phyloP scores from a whole-genome alignment of 192 early-diverging fungal species.

The Chytriomyces hyalinus region DNA sequence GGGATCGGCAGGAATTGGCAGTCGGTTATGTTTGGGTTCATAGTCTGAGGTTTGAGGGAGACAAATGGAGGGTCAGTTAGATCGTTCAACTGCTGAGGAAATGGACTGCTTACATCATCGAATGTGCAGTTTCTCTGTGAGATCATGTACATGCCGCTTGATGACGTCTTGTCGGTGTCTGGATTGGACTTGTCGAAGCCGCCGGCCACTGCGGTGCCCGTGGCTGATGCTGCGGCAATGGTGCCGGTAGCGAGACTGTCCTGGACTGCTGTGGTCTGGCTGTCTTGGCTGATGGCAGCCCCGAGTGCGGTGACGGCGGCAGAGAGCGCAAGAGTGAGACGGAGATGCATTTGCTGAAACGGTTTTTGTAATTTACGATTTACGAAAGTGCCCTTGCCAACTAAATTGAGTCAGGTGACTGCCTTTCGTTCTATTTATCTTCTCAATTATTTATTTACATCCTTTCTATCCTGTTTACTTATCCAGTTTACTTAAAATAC shows the following conservation, averaged over 20 bases:
- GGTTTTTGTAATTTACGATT: too few relatives aligned
- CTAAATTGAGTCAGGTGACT: too few relatives aligned
- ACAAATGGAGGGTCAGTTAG: too few relatives aligned
- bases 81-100: background rate
- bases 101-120: background rate
- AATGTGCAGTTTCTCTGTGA: background rate
- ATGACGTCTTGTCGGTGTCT: background rate
- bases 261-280: background rate
- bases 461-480: background rate
- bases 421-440: too few relatives aligned
- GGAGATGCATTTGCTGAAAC: background rate
- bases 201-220: background rate
- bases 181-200: background rate
- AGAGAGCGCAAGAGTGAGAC: background rate
- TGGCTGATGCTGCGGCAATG: background rate
- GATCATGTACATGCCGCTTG: constrained; percentile 2
- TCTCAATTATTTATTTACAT: background rate
- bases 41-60: background rate
- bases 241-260: background rate
- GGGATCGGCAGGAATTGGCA: background rate
- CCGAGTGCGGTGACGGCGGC: background rate
- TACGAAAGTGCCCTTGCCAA: too few relatives aligned
- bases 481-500: too few relatives aligned
- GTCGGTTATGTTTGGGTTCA: background rate
- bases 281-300: background rate